Conservation (phyloP, 495 filamentous ascomycete species). For the Lasiosphaeriaceae sp. region DNA sequence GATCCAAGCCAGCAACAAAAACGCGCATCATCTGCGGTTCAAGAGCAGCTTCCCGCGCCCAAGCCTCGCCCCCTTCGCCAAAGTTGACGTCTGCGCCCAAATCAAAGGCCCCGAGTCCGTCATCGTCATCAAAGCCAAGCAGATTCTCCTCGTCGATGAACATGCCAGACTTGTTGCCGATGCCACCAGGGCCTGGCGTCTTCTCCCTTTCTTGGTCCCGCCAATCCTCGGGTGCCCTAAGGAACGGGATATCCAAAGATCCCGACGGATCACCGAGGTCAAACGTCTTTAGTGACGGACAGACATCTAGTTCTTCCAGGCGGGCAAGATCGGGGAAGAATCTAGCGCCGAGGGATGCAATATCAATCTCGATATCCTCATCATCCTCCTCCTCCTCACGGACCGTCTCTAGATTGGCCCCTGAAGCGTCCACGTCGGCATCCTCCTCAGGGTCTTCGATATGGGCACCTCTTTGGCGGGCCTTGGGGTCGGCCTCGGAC, state of each 20-base stretch:
- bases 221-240: conserved; percentile 86
- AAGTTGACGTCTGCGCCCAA: conserved; percentile 62
- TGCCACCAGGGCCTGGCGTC: conserved; percentile 42
- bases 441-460: conserved; percentile 52
- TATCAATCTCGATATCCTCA: conserved; percentile 68
- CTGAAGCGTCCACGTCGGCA: conserved; percentile 30
- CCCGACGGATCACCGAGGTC: conserved; percentile 81
- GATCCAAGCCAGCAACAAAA: conserved; percentile 48
- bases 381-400: conserved; percentile 32
- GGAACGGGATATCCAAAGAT: conserved; percentile 85
- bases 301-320: conserved; percentile 86
- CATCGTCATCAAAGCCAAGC: conserved; percentile 78
- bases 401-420: conserved; percentile 28
- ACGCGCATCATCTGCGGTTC: conserved; percentile 61
- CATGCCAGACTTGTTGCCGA: conserved; percentile 69
- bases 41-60: conserved; percentile 64
- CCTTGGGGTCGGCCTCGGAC: conserved; percentile 33
- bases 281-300: conserved; percentile 88
- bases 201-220: conserved; percentile 58
- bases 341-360: conserved; percentile 62
- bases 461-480: conserved; percentile 38
- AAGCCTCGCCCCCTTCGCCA: conserved; percentile 71
- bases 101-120: conserved; percentile 73
- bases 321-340: conserved; percentile 83
- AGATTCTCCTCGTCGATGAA: conserved; percentile 79